Evolutionary conservation across 495 filamentous ascomycete species (phyloP).

Genomic region (Glarea lozoyensis): DNA sequence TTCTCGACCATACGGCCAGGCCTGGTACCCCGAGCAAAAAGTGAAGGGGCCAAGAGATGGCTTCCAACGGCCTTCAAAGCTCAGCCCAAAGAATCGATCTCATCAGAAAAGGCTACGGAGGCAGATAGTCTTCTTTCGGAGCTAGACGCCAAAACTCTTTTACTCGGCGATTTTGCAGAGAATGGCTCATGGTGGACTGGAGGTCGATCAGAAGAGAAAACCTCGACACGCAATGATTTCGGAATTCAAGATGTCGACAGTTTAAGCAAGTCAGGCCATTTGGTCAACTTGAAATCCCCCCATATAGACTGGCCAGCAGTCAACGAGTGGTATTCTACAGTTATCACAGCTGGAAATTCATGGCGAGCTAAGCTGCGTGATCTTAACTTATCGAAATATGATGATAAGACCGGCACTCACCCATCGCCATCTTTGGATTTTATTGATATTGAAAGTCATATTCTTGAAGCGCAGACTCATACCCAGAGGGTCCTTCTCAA

Average conservation of each 20-base stretch:
- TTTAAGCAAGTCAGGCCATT: constrained; percentile 7
- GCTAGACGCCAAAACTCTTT: constrained; percentile 67
- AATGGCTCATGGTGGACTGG: constrained; percentile 83
- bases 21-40: constrained; percentile 25
- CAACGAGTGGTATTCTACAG: constrained; percentile 66
- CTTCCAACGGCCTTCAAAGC: not conserved
- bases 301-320: constrained; percentile 69
- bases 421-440: constrained; percentile 25
- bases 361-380: constrained; percentile 46
- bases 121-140: constrained; percentile 33
- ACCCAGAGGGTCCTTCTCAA: constrained; percentile 65
- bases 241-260: no score
- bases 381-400: constrained; percentile 24
- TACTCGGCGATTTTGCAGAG: constrained; percentile 73
- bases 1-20: constrained; percentile 44
- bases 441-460: constrained; percentile 46
- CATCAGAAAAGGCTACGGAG: constrained; percentile 1
- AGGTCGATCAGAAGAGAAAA: constrained; percentile 34
- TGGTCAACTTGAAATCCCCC: constrained; percentile 54
- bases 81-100: no score
- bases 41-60: constrained; percentile 27
- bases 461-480: constrained; percentile 60
- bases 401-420: constrained; percentile 8
- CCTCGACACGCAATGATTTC: constrained; percentile 20
- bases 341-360: constrained; percentile 53